A percentile compares a stretch with the other conserved stretches of the same genome.
Evolutionary conservation across 306 rosid species (phyloP).

Genomic region (Prunus campanulata): DNA sequence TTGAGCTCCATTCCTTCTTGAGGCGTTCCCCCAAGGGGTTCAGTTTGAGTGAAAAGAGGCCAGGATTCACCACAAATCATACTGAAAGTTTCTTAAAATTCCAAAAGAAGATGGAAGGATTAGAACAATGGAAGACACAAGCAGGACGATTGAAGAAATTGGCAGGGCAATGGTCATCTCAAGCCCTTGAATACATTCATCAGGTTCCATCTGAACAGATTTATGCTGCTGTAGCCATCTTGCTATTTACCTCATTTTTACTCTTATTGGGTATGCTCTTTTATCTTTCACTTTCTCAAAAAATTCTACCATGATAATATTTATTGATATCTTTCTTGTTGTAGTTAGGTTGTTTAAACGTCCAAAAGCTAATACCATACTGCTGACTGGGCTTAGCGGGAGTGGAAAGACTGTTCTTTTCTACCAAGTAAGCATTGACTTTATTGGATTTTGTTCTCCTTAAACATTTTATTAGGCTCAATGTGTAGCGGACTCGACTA

Average conservation of each 20-base stretch:
- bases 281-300: no score
- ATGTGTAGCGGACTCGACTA: no score
- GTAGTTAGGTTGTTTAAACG: conserved; percentile 73
- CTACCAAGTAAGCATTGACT: conserved; percentile 54
- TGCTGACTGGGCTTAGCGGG: conserved; percentile 76
- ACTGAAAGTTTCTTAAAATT: no score
- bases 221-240: conserved; percentile 49
- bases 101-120: conserved; percentile 6
- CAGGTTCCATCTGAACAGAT: conserved; percentile 63
- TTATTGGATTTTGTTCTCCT: not conserved
- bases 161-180: conserved; percentile 1
- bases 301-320: no score
- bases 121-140: conserved; percentile 57
- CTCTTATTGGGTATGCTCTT: conserved; percentile 39
- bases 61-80: no score
- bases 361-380: conserved; percentile 60
- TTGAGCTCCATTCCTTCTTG: not conserved
- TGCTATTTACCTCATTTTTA: conserved; percentile 45
- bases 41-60: not conserved
- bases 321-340: conserved; percentile 7
- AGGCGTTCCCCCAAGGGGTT: not conserved
- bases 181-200: conserved; percentile 30
- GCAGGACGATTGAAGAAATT: not conserved
- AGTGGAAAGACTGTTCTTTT: conserved; percentile 80
- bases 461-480: no score